phyloP scores from a whole-genome alignment of 495 filamentous ascomycete species.

The Geoglossum glabrum region DNA sequence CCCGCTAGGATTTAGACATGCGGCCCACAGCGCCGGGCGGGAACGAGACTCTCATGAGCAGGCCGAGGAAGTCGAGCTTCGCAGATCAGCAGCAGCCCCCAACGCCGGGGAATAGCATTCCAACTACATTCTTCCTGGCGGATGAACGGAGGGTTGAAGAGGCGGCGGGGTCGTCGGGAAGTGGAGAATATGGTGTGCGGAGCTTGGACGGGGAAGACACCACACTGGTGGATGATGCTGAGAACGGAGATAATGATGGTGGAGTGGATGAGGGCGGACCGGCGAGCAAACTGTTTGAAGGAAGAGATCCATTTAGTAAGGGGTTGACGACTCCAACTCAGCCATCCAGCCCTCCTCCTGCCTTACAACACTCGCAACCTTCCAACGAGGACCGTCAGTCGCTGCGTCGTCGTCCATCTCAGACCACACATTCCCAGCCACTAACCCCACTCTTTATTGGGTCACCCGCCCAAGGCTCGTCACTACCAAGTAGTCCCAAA shows the following conservation, averaged over 20 bases:
- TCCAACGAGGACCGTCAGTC: neutral
- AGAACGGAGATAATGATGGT: conserved; percentile 14
- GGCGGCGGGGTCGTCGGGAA: neutral
- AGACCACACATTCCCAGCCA: conserved; percentile 24
- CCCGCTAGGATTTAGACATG: neutral
- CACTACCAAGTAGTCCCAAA: conserved; percentile 20
- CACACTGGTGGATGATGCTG: conserved; percentile 14
- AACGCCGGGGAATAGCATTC: neutral
- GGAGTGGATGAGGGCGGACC: conserved; percentile 12
- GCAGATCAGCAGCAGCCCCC: neutral
- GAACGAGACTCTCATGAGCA: neutral
- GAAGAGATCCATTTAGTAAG: conserved; percentile 7
- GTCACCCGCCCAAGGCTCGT: conserved; percentile 24
- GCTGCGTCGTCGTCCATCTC: conserved; percentile 14
- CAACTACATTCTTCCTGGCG: conserved; percentile 6
- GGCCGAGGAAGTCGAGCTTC: conserved; percentile 1
- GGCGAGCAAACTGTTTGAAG: conserved; percentile 10
- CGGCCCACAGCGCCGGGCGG: conserved; percentile 1
- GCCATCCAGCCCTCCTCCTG: neutral
- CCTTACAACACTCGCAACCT: neutral
- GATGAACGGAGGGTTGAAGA: conserved; percentile 1
- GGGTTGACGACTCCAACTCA: conserved; percentile 12
- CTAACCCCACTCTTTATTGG: conserved; percentile 34
- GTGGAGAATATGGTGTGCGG: conserved; percentile 39
- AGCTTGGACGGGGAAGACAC: conserved; percentile 33